Conservation (phyloP, 192 early-diverging fungal genomes). For the Linnemannia hyalina region DNA sequence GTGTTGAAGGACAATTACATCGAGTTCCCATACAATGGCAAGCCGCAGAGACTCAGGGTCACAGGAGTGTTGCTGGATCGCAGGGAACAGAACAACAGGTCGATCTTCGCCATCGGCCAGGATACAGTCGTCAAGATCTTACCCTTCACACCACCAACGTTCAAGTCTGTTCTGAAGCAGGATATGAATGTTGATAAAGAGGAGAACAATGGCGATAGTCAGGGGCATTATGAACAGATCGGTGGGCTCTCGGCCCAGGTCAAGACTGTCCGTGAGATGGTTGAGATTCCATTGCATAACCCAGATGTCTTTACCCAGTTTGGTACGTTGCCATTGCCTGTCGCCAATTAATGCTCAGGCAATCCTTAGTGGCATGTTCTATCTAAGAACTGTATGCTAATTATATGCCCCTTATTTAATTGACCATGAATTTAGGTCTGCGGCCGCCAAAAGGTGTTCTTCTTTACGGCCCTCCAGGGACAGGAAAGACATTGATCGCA, state of each 20-base stretch:
- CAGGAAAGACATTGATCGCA: slow-evolving; percentile 96
- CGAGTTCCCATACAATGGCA: slow-evolving; percentile 71
- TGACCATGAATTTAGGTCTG: slow-evolving; percentile 62
- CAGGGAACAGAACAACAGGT: slow-evolving; percentile 14
- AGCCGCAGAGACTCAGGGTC: slow-evolving; percentile 59
- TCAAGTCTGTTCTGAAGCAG: slow-evolving; percentile 16
- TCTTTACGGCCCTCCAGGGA: slow-evolving; percentile 93
- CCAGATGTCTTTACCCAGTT: slow-evolving; percentile 81
- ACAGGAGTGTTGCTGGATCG: slow-evolving; percentile 29
- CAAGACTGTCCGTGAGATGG: slow-evolving; percentile 81
- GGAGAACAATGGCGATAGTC: neutral
- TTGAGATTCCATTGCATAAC: slow-evolving; percentile 80
- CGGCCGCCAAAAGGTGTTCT: slow-evolving; percentile 92
- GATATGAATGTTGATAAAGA: neutral
- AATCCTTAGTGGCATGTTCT: neutral
- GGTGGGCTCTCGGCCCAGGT: slow-evolving; percentile 88
- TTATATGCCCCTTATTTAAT: neutral
- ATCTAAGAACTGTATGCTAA: neutral
- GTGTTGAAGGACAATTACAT: slow-evolving; percentile 59
- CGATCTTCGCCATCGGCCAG: slow-evolving; percentile 48
- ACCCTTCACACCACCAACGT: slow-evolving; percentile 40
- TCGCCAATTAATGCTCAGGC: neutral
- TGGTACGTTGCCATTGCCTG: slow-evolving; percentile 58
- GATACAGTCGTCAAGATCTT: slow-evolving; percentile 55
- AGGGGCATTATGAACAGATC: slow-evolving; percentile 69